Conservation (phyloP, 805 yeast species). For the Schizosaccharomyces octosporus region DNA sequence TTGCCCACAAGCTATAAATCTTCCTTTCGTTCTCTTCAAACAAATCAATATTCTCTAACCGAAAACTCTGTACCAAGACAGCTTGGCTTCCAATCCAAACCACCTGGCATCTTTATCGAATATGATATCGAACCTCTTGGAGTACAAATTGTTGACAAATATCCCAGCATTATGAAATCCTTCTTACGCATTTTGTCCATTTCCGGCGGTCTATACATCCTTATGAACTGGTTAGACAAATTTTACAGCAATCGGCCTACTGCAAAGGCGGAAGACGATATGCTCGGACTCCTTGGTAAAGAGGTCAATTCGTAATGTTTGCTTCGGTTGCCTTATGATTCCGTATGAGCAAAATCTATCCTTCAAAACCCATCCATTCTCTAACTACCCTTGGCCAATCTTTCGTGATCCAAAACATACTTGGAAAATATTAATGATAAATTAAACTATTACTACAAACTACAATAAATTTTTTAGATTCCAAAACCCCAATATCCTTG, state of each 20-base stretch:
- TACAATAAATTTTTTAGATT: neutral
- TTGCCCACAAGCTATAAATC: slow-evolving; percentile 56
- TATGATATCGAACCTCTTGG: slow-evolving; percentile 72
- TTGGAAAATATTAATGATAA: too few species aligned
- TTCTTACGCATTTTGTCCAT: neutral
- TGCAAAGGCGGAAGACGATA: neutral
- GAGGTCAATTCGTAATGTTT: neutral
- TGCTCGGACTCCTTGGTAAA: neutral
- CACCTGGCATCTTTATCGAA: slow-evolving; percentile 24
- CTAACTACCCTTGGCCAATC: too few species aligned
- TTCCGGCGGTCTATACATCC: neutral
- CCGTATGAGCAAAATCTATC: too few species aligned
- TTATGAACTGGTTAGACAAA: neutral
- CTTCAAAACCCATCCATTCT: too few species aligned
- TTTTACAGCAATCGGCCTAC: neutral
- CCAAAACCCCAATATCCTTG: neutral
- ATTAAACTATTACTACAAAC: too few species aligned
- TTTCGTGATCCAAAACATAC: too few species aligned
- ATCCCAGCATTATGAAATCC: neutral
- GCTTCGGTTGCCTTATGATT: too few species aligned
- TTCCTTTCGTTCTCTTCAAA: slow-evolving; percentile 46
- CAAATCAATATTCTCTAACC: slow-evolving; percentile 65
- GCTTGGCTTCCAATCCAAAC: neutral
- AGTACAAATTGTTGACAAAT: neutral
- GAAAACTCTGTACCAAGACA: slow-evolving; percentile 10